phyloP scores from a whole-genome alignment of 495 filamentous ascomycete species.

The Penicillium samsonianum region DNA sequence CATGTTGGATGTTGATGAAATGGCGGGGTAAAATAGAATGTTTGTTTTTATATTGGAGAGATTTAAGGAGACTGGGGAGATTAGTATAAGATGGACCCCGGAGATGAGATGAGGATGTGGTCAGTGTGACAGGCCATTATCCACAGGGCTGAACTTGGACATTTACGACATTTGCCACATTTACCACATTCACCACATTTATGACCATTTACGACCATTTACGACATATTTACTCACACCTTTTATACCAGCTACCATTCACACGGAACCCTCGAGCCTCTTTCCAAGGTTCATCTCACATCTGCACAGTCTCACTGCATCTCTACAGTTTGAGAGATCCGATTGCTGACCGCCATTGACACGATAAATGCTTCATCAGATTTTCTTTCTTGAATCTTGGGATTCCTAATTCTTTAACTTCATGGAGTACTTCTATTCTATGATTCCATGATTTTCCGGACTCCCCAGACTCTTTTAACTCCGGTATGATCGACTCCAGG shows the following conservation, averaged over 20 bases:
- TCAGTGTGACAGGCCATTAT: not conserved
- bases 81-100: no score
- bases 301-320: constrained; percentile 2
- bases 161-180: not conserved
- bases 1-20: constrained; percentile 17
- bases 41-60: no score
- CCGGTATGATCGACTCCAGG: constrained; percentile 18
- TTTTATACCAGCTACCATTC: no score
- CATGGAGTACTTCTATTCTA: not conserved
- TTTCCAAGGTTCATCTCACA: not conserved
- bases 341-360: constrained; percentile 10
- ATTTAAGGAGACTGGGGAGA: no score
- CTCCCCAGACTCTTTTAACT: not conserved
- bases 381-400: not conserved
- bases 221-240: no score
- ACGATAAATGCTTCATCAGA: not conserved
- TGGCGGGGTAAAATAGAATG: not conserved
- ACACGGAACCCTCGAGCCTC: constrained; percentile 4
- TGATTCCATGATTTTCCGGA: not conserved
- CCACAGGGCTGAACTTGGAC: not conserved
- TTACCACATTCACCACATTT: no score
- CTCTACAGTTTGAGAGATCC: not conserved
- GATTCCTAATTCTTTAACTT: no score
- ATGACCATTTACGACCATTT: not conserved
- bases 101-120: not conserved